Evolutionary conservation across 2,329 filamentous ascomycete genomes (phyloP).

Genomic region (Thermothelomyces thermophilus): DNA sequence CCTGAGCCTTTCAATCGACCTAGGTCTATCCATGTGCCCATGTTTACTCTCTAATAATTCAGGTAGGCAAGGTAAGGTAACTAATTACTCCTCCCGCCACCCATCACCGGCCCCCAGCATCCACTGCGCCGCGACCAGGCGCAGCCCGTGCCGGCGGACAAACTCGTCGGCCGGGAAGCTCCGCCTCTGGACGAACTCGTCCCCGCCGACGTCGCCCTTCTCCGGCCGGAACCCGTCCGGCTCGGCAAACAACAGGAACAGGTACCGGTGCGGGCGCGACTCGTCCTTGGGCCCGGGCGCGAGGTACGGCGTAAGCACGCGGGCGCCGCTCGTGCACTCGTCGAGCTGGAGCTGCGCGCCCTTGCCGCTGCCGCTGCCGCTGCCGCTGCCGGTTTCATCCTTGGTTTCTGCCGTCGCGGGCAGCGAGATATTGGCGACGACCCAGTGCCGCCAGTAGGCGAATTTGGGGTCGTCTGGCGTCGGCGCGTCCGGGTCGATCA

Average conservation of each 20-base stretch:
- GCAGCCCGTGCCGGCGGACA: slow-evolving; percentile 1
- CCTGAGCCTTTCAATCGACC: too few relatives aligned
- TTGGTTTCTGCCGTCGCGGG: not conserved
- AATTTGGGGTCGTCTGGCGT: slow-evolving; percentile 13
- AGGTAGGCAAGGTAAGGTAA: too few relatives aligned
- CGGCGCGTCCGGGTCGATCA: slow-evolving; percentile 10
- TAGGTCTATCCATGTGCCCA: too few relatives aligned
- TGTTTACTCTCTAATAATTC: too few relatives aligned
- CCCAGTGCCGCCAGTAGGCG: slow-evolving; percentile 10
- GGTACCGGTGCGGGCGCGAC: slow-evolving; percentile 8
- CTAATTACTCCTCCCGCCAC: slow-evolving; percentile 4
- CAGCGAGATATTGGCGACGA: not conserved
- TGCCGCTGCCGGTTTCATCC: too few relatives aligned
- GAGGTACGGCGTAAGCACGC: slow-evolving; percentile 7
- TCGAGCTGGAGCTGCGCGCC: too few relatives aligned
- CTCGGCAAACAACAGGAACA: slow-evolving; percentile 9
- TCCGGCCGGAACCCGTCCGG: not conserved
- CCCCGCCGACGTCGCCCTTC: slow-evolving; percentile 3
- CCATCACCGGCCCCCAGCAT: slow-evolving; percentile 11
- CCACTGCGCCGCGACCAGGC: slow-evolving; percentile 9
- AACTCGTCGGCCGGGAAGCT: slow-evolving; percentile 7
- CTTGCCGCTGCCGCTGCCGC: not conserved
- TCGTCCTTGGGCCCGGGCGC: slow-evolving; percentile 10
- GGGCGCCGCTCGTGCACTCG: not conserved
- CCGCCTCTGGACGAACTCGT: slow-evolving; percentile 8